Evolutionary conservation across 2,329 filamentous ascomycete species (phyloP).

Genomic region (Alternaria solani): DNA sequence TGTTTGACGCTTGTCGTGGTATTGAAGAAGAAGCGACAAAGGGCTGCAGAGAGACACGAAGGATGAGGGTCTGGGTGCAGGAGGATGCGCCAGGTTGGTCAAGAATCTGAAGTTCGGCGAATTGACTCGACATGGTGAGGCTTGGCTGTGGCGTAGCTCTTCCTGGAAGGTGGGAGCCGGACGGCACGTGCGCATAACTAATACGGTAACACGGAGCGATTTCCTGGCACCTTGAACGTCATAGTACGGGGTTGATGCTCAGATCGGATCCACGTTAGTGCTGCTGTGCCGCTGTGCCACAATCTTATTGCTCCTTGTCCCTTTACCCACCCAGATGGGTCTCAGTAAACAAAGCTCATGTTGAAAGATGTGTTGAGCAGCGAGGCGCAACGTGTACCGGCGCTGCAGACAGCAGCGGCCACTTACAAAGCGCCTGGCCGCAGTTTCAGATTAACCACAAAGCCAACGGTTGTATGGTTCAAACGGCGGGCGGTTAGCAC

Average conservation of each 20-base stretch:
- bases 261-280: slow-evolving; percentile 17
- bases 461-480: slow-evolving; percentile 13
- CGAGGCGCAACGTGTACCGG: neutral
- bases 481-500: slow-evolving; percentile 18
- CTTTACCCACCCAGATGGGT: slow-evolving; percentile 11
- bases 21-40: slow-evolving; percentile 41
- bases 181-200: neutral
- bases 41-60: slow-evolving; percentile 14
- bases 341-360: neutral
- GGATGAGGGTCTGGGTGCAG: neutral
- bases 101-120: neutral
- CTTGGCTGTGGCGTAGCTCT: slow-evolving; percentile 4
- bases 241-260: slow-evolving; percentile 16
- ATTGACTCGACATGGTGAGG: neutral
- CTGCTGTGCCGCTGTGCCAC: slow-evolving; percentile 12
- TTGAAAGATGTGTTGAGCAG: neutral
- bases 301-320: slow-evolving; percentile 10
- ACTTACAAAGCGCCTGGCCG: neutral
- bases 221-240: slow-evolving; percentile 16
- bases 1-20: slow-evolving; percentile 31
- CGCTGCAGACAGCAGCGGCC: neutral
- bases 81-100: neutral
- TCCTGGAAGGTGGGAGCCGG: slow-evolving; percentile 1
- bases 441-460: slow-evolving; percentile 2
- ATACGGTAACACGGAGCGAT: slow-evolving; percentile 5